Evolutionary conservation across 805 yeast species (phyloP).

Genomic region (Kuraishia cidri): DNA sequence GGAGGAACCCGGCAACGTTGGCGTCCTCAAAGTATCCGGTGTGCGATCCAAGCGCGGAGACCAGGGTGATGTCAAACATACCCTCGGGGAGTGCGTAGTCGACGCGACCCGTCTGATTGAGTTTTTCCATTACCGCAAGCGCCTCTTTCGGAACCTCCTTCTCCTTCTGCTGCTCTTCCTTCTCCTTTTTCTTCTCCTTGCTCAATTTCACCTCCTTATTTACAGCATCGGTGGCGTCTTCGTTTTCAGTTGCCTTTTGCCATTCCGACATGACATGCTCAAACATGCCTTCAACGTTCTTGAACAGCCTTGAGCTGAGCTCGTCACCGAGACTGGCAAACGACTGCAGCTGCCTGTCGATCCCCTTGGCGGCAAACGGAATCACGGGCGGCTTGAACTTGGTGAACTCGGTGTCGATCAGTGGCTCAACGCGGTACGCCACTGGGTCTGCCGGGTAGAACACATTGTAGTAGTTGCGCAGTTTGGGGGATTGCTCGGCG

Average conservation of each 20-base stretch:
- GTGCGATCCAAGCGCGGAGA: slow-evolving; percentile 83
- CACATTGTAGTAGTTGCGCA: slow-evolving; percentile 65
- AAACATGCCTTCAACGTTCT: slow-evolving; percentile 5
- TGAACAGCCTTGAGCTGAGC: slow-evolving; percentile 19
- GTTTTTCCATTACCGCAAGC: slow-evolving; percentile 24
- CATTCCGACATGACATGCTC: neutral
- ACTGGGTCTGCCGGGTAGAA: slow-evolving; percentile 92
- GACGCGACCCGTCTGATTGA: slow-evolving; percentile 70
- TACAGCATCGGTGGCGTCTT: slow-evolving; percentile 4
- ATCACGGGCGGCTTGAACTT: slow-evolving; percentile 44
- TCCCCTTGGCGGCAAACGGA: slow-evolving; percentile 42
- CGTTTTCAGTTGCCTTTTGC: no score
- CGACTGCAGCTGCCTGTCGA: slow-evolving; percentile 35
- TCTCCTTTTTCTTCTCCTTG: slow-evolving; percentile 11
- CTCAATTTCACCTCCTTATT: slow-evolving; percentile 10
- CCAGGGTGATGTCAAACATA: slow-evolving; percentile 66
- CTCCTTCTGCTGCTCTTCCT: slow-evolving; percentile 10
- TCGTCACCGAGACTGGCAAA: slow-evolving; percentile 31
- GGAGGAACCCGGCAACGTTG: slow-evolving; percentile 72
- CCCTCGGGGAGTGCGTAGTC: slow-evolving; percentile 79
- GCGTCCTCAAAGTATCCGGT: slow-evolving; percentile 81
- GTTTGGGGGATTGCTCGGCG: slow-evolving; percentile 36
- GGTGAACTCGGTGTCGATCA: slow-evolving; percentile 43
- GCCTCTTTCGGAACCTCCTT: slow-evolving; percentile 19
- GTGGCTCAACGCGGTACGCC: slow-evolving; percentile 83